Evolutionary conservation across 805 yeast genomes (phyloP).

Genomic region (Trichomonascus vanleenenianus): DNA sequence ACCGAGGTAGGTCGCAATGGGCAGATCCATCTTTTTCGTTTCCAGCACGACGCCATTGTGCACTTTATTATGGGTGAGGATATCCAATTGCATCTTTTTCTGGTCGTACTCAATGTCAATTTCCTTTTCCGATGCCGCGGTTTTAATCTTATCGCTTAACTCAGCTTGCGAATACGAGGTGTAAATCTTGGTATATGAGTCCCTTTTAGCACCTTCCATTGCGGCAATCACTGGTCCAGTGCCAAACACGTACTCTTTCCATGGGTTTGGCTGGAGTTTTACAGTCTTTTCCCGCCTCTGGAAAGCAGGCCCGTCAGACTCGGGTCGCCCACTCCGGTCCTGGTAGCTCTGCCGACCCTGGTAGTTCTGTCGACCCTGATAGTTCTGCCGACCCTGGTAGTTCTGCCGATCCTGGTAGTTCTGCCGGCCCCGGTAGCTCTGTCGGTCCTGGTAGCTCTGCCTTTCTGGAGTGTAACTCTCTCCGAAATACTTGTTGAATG

Average conservation of each 20-base stretch:
- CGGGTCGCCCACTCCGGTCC: no score
- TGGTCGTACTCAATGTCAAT: slow-evolving; percentile 33
- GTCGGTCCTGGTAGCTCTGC: background rate
- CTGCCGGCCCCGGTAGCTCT: background rate
- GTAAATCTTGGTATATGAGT: slow-evolving; percentile 39
- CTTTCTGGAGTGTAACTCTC: slow-evolving; percentile 1
- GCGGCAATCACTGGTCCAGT: slow-evolving; percentile 70
- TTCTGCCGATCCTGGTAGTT: background rate
- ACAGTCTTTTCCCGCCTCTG: background rate
- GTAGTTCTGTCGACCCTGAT: no score
- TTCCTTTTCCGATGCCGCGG: slow-evolving; percentile 39
- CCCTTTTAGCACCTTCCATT: slow-evolving; percentile 47
- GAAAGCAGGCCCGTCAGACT: background rate
- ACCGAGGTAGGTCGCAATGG: slow-evolving; percentile 30
- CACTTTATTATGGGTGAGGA: slow-evolving; percentile 56
- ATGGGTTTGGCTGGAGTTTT: background rate
- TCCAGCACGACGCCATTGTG: slow-evolving; percentile 77
- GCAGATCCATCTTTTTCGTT: slow-evolving; percentile 43
- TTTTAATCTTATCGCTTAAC: slow-evolving; percentile 35
- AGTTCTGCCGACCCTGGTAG: no score
- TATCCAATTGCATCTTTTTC: slow-evolving; percentile 43
- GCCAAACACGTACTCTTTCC: slow-evolving; percentile 68
- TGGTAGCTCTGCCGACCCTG: no score
- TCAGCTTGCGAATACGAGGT: slow-evolving; percentile 35
- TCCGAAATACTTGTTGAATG: background rate